phyloP scores from a whole-genome alignment of 1,139 yeast genomes.

The Casaregolazyma lundiana region DNA sequence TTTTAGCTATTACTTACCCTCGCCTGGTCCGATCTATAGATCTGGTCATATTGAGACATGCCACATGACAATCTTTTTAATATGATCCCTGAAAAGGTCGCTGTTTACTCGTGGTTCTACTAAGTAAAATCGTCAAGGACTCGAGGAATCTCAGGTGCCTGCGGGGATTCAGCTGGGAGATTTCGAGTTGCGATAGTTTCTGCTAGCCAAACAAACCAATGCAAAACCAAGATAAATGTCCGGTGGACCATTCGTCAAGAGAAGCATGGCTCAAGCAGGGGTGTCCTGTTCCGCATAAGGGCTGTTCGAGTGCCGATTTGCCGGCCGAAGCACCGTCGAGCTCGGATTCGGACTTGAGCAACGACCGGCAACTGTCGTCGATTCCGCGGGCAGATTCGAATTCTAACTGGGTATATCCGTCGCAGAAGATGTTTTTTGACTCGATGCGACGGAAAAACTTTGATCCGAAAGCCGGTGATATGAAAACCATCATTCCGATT shows the following conservation, averaged over 20 bases:
- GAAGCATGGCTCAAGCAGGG: conserved; percentile 24
- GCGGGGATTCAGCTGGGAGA: no score
- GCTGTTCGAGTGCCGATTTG: conserved; percentile 30
- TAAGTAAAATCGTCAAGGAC: no score
- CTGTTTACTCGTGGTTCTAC: no score
- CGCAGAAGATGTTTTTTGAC: conserved; percentile 88
- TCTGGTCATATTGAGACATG: no score
- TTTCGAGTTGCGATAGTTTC: no score
- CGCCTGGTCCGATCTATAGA: no score
- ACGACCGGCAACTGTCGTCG: conserved; percentile 71
- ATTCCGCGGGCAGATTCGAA: conserved; percentile 67
- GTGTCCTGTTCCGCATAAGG: conserved; percentile 33
- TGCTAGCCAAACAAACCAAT: no score
- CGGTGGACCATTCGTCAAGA: conserved; percentile 32
- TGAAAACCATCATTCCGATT: conserved; percentile 88
- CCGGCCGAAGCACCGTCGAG: conserved; percentile 25
- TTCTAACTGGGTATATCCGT: conserved; percentile 88
- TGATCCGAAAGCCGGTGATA: conserved; percentile 76
- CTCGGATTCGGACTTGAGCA: conserved; percentile 21
- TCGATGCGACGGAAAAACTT: conserved; percentile 92
- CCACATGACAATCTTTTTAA: no score
- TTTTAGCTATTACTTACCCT: no score
- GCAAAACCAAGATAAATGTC: conserved; percentile 25
- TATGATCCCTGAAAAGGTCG: no score
- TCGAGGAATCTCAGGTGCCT: neutral